These are phyloP conservation scores for Salvia hispanica DNA, from an alignment of 257 asterid genomes.

Conservation along the genomic window DNA sequence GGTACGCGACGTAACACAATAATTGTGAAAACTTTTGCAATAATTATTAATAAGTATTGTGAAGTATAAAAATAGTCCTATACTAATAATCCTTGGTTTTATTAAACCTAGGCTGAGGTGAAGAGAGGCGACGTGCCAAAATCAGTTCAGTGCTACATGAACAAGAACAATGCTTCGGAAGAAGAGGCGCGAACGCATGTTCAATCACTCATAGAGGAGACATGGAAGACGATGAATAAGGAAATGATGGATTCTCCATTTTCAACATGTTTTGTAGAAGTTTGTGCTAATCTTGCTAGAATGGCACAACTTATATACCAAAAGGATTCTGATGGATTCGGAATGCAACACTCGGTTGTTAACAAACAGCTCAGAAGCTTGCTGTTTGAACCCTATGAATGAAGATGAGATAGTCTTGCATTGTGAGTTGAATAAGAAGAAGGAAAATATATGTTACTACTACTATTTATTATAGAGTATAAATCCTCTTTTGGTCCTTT, in stretches of 20 bases:
- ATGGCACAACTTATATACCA: constrained; percentile 54
- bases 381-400: too few relatives aligned
- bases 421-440: too few relatives aligned
- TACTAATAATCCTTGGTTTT: too few relatives aligned
- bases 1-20: neutral
- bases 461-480: too few relatives aligned
- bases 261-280: constrained; percentile 26
- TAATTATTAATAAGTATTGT: too few relatives aligned
- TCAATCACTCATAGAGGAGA: constrained; percentile 24
- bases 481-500: too few relatives aligned
- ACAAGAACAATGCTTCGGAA: constrained; percentile 2
- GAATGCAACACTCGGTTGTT: too few relatives aligned
- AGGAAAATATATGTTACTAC: too few relatives aligned
- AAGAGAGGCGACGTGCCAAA: constrained; percentile 42
- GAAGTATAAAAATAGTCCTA: too few relatives aligned
- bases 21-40: too few relatives aligned
- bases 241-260: constrained; percentile 29
- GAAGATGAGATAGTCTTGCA: too few relatives aligned
- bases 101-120: constrained; percentile 29
- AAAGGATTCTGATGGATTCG: constrained; percentile 66
- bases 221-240: constrained; percentile 47
- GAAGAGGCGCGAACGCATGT: constrained; percentile 35
- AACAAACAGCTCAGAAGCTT: too few relatives aligned
- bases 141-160: constrained; percentile 26
- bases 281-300: constrained; percentile 49